Evolutionary conservation across 1,284 basidiomycete species (phyloP), one percentile per base, ranked within the genome.

Genomic region (Microbotryum lychnidis-dioicae): DNA sequence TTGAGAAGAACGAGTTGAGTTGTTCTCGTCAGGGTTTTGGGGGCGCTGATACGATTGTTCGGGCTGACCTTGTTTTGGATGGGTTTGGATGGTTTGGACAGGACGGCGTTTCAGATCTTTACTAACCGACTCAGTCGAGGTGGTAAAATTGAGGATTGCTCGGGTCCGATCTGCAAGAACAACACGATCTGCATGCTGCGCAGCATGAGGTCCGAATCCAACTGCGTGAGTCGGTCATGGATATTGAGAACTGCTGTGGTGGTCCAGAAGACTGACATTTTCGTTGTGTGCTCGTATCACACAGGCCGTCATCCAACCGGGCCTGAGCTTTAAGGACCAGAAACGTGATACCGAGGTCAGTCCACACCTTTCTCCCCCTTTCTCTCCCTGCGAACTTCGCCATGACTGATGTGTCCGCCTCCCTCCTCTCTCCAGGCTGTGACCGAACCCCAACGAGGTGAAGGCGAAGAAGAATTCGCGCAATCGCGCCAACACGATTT

Each of bases 1-100:
- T 83, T 61, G 78, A 75, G 56, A 63, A 71, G 18, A 80, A 83
- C 65, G 77, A 80, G 55, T 75, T 42, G 75, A 2, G 79, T 80
- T 1, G 82, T 81, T 14, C 20, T 23, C 9, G 50, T 52, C 2
- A 14, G 25, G 37, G 27, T 47, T 27, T 27, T 8, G 14, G 14
- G 8, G 21, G 6, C 1, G 33, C 9, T 31, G 31, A 31, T 31
- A 10, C 23, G 2, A 27, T 20, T 29, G n/a, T 8, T 37, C 20
- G 12, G 42, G 14, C n/a, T 27, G 29, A 42, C 14, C 23, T 45
- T 21, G 42, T 16, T 16, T 25, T n/a, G 3, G 7, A 33, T 31
- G 10, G 29, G 16, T 25, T 10, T 25, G 14, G 29, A 5, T 27
- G 29, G 9, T 27, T 42, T 42, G 6, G 1, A 4, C 50, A 68